These are phyloP conservation scores for Hippophae rhamnoides DNA, from an alignment of 306 rosid genomes.

Conservation along the genomic window DNA sequence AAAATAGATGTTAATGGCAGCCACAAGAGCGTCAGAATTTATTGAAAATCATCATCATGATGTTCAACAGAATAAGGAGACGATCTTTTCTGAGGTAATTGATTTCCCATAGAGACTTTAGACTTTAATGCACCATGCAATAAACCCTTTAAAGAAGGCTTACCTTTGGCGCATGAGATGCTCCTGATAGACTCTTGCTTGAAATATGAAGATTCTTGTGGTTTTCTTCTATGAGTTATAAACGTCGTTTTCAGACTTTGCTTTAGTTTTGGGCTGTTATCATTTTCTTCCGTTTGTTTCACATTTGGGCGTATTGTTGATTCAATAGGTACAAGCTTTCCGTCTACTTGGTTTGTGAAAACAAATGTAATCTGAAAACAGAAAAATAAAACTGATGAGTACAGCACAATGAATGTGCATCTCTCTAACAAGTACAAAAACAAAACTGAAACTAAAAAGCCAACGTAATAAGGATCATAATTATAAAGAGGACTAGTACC, in stretches of 20 bases:
- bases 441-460: not conserved
- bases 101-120: slow-evolving; percentile 32
- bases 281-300: slow-evolving; percentile 36
- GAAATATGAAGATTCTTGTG: slow-evolving; percentile 27
- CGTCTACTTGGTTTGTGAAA: slow-evolving; percentile 87
- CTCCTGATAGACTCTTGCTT: slow-evolving; percentile 20
- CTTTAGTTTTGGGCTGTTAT: slow-evolving; percentile 24
- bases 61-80: slow-evolving; percentile 27
- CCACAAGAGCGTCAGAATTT: slow-evolving; percentile 5
- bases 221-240: slow-evolving; percentile 33
- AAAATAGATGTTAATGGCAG: not conserved
- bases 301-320: slow-evolving; percentile 35
- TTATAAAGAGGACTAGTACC: too few species aligned
- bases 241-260: slow-evolving; percentile 24
- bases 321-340: slow-evolving; percentile 69
- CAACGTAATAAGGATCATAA: too few species aligned
- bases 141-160: slow-evolving; percentile 26
- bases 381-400: not conserved
- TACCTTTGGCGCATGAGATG: slow-evolving; percentile 24
- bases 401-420: not conserved
- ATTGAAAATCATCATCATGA: slow-evolving; percentile 32
- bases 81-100: slow-evolving; percentile 58
- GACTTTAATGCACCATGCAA: slow-evolving; percentile 24
- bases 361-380: slow-evolving; percentile 70
- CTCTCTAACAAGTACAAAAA: not conserved